Percentiles rank a stretch among this genome's conserved stretches.
These are phyloP conservation scores for Asterella californica DNA, from an alignment of 225 moss, liverwort and hornwort species.

Conservation along the genomic window DNA sequence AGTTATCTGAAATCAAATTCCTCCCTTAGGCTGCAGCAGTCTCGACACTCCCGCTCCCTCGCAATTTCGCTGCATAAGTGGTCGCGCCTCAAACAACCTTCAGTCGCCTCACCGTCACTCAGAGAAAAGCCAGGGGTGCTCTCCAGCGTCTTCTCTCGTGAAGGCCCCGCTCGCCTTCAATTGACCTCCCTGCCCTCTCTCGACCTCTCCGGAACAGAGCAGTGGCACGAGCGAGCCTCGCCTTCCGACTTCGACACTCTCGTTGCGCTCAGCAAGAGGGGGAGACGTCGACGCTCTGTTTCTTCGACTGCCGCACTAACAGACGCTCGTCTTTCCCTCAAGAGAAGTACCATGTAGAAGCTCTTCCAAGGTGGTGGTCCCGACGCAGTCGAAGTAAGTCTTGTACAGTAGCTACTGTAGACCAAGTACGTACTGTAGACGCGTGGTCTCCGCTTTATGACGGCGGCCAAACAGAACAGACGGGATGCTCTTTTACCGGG, in stretches of 20 bases:
- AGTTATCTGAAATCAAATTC: background rate
- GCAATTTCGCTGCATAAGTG: too few relatives aligned
- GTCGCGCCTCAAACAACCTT: too few relatives aligned
- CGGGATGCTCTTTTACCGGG: background rate
- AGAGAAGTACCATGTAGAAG: too few relatives aligned
- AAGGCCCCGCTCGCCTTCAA: too few relatives aligned
- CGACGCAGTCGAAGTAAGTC: background rate
- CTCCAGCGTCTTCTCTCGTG: background rate
- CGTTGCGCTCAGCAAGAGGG: background rate
- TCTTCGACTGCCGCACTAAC: background rate
- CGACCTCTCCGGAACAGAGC: background rate
- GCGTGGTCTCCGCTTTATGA: background rate
- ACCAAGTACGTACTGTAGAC: too few relatives aligned
- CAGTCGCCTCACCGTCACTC: background rate
- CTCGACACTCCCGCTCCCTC: background rate
- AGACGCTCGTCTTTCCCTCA: background rate
- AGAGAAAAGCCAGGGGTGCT: background rate
- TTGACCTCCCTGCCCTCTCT: background rate
- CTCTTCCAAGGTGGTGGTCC: background rate
- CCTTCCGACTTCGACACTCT: background rate
- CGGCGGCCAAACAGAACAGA: constrained; percentile 1
- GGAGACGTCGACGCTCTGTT: too few relatives aligned
- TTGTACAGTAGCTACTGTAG: background rate
- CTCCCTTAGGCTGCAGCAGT: background rate
- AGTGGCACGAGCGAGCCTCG: background rate